A percentile compares a stretch with the other conserved stretches of the same genome.
Conservation (phyloP, 352 stramenopile genomes). For the Globisporangium lucens region DNA sequence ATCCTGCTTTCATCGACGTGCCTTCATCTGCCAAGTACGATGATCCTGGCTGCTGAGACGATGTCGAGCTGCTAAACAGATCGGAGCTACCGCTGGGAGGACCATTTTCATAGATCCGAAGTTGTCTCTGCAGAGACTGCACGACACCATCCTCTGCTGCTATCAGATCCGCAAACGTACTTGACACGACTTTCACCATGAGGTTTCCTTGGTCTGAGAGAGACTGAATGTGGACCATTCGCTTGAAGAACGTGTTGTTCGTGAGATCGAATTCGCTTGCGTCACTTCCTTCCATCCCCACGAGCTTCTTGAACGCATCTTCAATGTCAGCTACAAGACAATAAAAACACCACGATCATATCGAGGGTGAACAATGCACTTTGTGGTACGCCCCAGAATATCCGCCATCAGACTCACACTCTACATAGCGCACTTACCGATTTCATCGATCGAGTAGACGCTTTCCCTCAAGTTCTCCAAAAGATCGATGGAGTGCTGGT, state of each 20-base stretch:
- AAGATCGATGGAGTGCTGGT: slow-evolving; percentile 39
- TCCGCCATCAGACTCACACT: not conserved
- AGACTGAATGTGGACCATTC: slow-evolving; percentile 61
- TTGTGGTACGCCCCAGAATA: not conserved
- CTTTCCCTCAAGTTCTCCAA: slow-evolving; percentile 52
- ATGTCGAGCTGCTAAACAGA: slow-evolving; percentile 35
- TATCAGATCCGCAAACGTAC: slow-evolving; percentile 56
- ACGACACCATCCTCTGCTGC: slow-evolving; percentile 49
- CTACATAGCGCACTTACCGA: slow-evolving; percentile 39
- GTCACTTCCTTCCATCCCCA: slow-evolving; percentile 37
- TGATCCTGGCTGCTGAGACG: slow-evolving; percentile 14
- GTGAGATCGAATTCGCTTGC: slow-evolving; percentile 42
- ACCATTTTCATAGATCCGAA: slow-evolving; percentile 49
- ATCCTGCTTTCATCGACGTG: slow-evolving; percentile 48
- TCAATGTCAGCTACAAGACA: slow-evolving; percentile 60
- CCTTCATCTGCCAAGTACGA: slow-evolving; percentile 39
- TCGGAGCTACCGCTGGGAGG: slow-evolving; percentile 24
- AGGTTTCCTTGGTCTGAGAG: slow-evolving; percentile 65
- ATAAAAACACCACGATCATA: not conserved
- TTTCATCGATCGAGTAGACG: slow-evolving; percentile 53
- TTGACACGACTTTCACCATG: slow-evolving; percentile 53
- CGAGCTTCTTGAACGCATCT: slow-evolving; percentile 62
- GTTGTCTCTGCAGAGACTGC: slow-evolving; percentile 48
- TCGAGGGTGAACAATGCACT: not conserved
- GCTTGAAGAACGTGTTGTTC: slow-evolving; percentile 62